Conservation (phyloP, 257 asterid species). For the Penstemon newberryi region DNA sequence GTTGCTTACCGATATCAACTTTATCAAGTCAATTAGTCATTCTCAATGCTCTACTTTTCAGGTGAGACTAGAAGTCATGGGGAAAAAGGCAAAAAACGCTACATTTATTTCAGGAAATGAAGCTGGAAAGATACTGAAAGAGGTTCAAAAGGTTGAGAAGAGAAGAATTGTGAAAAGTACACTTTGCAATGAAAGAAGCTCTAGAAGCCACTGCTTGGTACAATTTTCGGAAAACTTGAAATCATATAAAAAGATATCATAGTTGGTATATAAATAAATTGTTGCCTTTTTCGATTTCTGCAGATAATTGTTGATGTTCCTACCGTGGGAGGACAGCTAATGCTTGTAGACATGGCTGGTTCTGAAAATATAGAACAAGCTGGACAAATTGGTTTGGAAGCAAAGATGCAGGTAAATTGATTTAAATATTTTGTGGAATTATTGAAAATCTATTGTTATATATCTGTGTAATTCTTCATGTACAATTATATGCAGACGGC, state of each 20-base stretch:
- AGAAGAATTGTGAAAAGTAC: conserved; percentile 89
- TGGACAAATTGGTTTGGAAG: conserved; percentile 88
- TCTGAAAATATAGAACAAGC: conserved; percentile 98
- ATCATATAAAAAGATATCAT: background rate
- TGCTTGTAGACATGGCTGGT: conserved; percentile 99
- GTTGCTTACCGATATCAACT: no score
- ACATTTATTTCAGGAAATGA: conserved; percentile 84
- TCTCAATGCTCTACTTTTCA: conserved; percentile 20
- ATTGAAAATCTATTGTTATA: background rate
- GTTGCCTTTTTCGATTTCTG: conserved; percentile 11
- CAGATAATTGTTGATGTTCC: conserved; percentile 95
- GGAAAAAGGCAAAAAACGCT: conserved; percentile 90
- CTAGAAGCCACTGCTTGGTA: conserved; percentile 98
- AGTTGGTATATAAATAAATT: background rate
- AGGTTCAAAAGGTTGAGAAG: conserved; percentile 94
- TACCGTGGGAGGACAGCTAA: conserved; percentile 89
- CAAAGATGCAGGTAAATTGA: conserved; percentile 74
- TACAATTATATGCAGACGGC: conserved; percentile 62
- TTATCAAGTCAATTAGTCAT: background rate
- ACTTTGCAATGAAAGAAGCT: conserved; percentile 88
- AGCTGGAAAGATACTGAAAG: conserved; percentile 87
- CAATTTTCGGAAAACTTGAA: background rate
- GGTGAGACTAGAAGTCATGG: conserved; percentile 91
- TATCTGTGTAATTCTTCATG: background rate
- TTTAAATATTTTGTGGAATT: background rate